Evolutionary conservation across 2,329 filamentous ascomycete species (phyloP), one percentile per base, ranked within the genome.

Genomic region (Cladophialophora psammophila): DNA sequence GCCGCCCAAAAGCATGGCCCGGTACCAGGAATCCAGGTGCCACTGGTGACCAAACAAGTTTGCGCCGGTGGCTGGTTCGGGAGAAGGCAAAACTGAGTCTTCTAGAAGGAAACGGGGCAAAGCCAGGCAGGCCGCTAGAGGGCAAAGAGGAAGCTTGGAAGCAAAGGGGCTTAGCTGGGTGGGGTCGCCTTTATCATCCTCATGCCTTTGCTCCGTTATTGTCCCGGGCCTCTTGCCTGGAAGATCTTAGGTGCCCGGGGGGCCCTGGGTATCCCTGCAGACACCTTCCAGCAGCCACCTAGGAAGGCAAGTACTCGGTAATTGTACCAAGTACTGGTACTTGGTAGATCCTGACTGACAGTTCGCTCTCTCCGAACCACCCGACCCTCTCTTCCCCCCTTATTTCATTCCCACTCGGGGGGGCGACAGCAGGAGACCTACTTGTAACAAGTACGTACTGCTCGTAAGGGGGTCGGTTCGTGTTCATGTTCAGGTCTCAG

Each of bases 91-190:
- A 48, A 38, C 45, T 55, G 54, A 50, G 55, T 32, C 67, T 69
- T 69, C 67, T 64, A 69, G 67, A 69, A 69, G 67, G 40, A 69
- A 66, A 69, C 52, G 67, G 67, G 67, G 67, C 18, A 6, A 40
- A 15, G 20, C 12, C 20, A 38, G 20, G 18, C 18, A 6, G 20
- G 59, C 32, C 58, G 45, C 58, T 60, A 52, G 26, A 60, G 10
- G 15, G 20, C 26, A 58, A 58, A 15, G 9, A 34, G 48, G 32
- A 50, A 53, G 13, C 45, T 50, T 61, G 48, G 50, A 50, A 15
- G 59, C 18, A 54, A 61, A 54, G 32, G 45, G 45, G 59, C 12
- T 61, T 61, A 61, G 59, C 10, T 32, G 59, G 32, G 59, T 61
- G 59, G 59, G 26, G 59, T 26, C 48, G 9, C 31, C 38, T 52